A percentile compares a stretch with the other conserved stretches of the same genome.
phyloP scores from a whole-genome alignment of 441 rosid species.

The Pelargonium myrrhifolium region DNA sequence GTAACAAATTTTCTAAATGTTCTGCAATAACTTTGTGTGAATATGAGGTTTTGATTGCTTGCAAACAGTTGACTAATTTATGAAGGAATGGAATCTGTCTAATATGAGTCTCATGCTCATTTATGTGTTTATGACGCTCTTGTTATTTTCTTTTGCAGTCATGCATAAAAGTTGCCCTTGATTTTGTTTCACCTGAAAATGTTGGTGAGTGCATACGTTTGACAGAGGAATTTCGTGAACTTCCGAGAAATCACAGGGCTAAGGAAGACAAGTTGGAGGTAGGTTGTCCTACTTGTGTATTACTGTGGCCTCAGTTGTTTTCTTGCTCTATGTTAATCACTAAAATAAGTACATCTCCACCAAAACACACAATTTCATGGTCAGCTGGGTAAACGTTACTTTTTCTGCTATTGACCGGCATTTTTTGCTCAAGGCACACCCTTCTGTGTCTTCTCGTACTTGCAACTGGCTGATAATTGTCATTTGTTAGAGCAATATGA shows the following conservation, averaged over 20 bases:
- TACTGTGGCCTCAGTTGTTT: neutral
- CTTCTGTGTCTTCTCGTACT: no score
- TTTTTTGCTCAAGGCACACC: no score
- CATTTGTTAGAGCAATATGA: no score
- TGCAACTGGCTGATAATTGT: no score
- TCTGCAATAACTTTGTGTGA: no score
- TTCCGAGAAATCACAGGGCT: slow-evolving; percentile 1
- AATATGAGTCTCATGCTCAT: no score
- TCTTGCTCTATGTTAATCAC: neutral
- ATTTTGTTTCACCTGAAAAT: slow-evolving; percentile 8
- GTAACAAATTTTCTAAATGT: neutral
- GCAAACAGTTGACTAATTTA: no score
- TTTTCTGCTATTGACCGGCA: no score
- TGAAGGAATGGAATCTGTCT: no score
- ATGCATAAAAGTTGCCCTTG: slow-evolving; percentile 6
- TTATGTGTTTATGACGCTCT: neutral
- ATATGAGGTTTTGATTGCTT: no score
- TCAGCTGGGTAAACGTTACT: no score
- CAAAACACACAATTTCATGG: neutral
- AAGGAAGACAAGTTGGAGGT: slow-evolving; percentile 9
- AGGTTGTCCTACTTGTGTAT: neutral
- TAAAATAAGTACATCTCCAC: neutral
- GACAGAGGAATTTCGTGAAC: slow-evolving; percentile 4
- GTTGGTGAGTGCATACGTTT: slow-evolving; percentile 5
- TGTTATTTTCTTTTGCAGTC: neutral